Evolutionary conservation across 306 rosid genomes (phyloP), one percentile per base, ranked within the genome.

Genomic region (Glycine soja): DNA sequence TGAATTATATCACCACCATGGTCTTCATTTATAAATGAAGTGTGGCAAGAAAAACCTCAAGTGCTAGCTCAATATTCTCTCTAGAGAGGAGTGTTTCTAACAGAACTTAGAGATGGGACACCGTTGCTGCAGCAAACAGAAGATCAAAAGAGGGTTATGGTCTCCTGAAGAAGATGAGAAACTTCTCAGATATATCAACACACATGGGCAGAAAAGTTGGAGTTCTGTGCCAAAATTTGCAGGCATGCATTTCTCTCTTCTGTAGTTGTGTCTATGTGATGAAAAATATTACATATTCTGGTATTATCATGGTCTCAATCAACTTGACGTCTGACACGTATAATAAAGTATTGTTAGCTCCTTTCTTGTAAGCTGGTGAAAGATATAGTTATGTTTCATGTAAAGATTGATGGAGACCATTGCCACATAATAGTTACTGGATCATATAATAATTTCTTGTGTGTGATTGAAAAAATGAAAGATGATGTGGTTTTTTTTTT

Each of bases 161-260:
- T 92, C 97, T 73, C 97, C 98, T 48, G 98, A 94, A 82, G 98
- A 94, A 89, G 98, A 94, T 84, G 98, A 91, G 78, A 91, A 87
- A 84, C 93, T 94, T 8, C 2, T 90, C 32, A 81, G 51, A n/a
- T 84, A 88, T 66, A 88, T 94, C 52, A 81, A 86, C 56, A 82
- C 79, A 42, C 81, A 82, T 53, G 91, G 98, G 59, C 92, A 90
- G 53, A 92, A 86, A 43, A 89, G 93, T 36, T 94, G 98, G 98
- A 92, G 97, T 67, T 79, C 97, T 34, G 86, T 94, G 10, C 97
- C 98, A 53, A 90, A 88, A 51, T 77, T 90, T 63, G 97, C 98
- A 47, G 97, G 97, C 84, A 81, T 5, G 47, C 43, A 14, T 43
- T 32, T 80, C 75, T 18, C 14, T 83, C 50, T 64, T 81, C 2